These are phyloP conservation scores for Dryas alaskensis DNA, from an alignment of 306 rosid species.

Conservation along the genomic window DNA sequence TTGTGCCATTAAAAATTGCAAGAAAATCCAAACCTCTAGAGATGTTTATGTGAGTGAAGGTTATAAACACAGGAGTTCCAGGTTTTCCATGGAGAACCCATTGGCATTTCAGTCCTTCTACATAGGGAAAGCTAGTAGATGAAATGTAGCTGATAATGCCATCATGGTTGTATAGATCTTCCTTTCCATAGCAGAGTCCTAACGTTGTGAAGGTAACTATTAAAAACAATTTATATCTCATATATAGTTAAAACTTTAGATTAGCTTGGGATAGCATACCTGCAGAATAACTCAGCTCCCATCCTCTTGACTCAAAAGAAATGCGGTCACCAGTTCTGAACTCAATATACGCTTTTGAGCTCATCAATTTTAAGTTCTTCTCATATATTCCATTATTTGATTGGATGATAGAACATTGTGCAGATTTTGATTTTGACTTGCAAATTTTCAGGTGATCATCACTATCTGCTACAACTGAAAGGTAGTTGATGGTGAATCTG, in stretches of 20 bases:
- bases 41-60: not conserved
- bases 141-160: not conserved
- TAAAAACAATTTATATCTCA: not conserved
- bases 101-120: constrained; percentile 3
- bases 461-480: not conserved
- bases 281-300: constrained; percentile 10
- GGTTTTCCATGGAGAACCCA: constrained; percentile 18
- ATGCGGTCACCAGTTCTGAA: not conserved
- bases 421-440: not conserved
- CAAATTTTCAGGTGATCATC: not conserved
- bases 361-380: not conserved
- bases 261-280: not conserved
- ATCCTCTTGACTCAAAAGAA: constrained; percentile 1
- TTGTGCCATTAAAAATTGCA: not conserved
- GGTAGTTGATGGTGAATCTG: constrained; percentile 1
- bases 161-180: not conserved
- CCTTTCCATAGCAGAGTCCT: constrained; percentile 7
- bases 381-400: not conserved
- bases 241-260: not conserved
- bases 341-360: not conserved
- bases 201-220: not conserved
- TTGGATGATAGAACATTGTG: not conserved
- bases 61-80: constrained; percentile 1
- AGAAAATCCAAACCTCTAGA: not conserved
- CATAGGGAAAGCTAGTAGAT: not conserved